Evolutionary conservation across 2,329 filamentous ascomycete species (phyloP).

Genomic region (Nemania sp.): DNA sequence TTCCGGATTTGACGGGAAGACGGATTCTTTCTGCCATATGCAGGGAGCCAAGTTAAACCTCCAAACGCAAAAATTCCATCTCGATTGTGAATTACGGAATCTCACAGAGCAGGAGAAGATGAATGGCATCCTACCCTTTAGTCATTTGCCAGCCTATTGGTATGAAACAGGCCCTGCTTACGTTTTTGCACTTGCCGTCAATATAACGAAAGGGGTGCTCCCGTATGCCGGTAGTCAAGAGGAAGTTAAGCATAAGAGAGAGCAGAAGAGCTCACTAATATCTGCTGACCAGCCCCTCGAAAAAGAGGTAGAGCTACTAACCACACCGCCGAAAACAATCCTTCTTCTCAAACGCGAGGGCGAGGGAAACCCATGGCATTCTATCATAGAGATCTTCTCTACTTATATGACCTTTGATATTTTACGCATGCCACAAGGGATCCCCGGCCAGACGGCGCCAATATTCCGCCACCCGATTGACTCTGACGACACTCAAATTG

Average conservation of each 20-base stretch:
- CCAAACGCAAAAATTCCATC: slow-evolving; percentile 12
- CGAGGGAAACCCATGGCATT: slow-evolving; percentile 52
- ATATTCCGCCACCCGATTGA: slow-evolving; percentile 42
- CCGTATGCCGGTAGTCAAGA: no score
- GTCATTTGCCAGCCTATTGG: slow-evolving; percentile 29
- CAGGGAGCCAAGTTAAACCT: slow-evolving; percentile 24
- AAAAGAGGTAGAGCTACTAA: not conserved
- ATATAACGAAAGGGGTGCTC: not conserved
- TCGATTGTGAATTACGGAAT: slow-evolving; percentile 27
- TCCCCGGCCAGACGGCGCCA: slow-evolving; percentile 31
- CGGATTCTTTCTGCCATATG: slow-evolving; percentile 32
- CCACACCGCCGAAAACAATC: slow-evolving; percentile 33
- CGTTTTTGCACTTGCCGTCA: slow-evolving; percentile 24
- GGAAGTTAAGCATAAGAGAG: not conserved
- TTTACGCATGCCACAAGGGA: slow-evolving; percentile 47
- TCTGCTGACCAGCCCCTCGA: not conserved
- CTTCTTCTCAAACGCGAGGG: slow-evolving; percentile 54
- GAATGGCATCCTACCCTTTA: slow-evolving; percentile 22
- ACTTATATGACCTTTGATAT: slow-evolving; percentile 52
- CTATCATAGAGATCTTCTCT: slow-evolving; percentile 53
- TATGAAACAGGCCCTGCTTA: slow-evolving; percentile 29
- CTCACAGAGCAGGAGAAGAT: slow-evolving; percentile 25
- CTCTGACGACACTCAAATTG: slow-evolving; percentile 49
- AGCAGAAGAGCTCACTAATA: not conserved
- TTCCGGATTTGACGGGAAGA: slow-evolving; percentile 24